Evolutionary conservation across 805 yeast genomes (phyloP).

Genomic region (Wickerhamiella nectarea): DNA sequence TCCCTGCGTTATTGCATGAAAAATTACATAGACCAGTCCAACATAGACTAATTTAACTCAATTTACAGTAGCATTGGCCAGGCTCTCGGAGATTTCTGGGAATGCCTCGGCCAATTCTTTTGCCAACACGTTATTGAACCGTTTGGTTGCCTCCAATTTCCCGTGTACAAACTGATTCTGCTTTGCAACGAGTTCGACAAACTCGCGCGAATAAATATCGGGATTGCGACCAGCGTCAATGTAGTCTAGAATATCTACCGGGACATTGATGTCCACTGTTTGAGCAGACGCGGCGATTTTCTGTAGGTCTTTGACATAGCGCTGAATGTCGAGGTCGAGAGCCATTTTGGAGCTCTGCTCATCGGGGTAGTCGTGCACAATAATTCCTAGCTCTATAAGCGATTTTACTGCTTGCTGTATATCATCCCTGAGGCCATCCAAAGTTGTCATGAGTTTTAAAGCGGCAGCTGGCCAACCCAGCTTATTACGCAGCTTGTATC

Average conservation of each 20-base stretch:
- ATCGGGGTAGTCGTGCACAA: conserved; percentile 88
- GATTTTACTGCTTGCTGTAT: conserved; percentile 55
- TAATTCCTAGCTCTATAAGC: conserved; percentile 75
- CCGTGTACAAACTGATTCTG: conserved; percentile 82
- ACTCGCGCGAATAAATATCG: conserved; percentile 91
- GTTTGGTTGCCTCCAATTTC: conserved; percentile 52
- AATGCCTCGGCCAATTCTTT: conserved; percentile 60
- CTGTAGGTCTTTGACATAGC: conserved; percentile 15
- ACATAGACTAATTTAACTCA: not conserved
- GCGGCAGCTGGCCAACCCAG: not conserved
- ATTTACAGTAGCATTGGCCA: conserved; percentile 24
- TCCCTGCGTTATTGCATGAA: conserved; percentile 14
- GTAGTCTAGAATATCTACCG: conserved; percentile 76
- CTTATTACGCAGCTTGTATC: not conserved
- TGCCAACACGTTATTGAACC: conserved; percentile 52
- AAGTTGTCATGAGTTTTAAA: no score
- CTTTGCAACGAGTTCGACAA: conserved; percentile 83
- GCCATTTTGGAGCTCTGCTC: conserved; percentile 65
- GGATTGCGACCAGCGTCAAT: conserved; percentile 96
- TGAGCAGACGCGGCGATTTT: conserved; percentile 12
- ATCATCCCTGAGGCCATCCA: conserved; percentile 24
- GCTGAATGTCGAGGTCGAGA: conserved; percentile 23
- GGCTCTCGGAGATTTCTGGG: conserved; percentile 52
- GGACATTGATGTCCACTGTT: conserved; percentile 25
- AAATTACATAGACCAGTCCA: no score